Conservation (phyloP, 306 rosid genomes). For the Myrica gale region DNA sequence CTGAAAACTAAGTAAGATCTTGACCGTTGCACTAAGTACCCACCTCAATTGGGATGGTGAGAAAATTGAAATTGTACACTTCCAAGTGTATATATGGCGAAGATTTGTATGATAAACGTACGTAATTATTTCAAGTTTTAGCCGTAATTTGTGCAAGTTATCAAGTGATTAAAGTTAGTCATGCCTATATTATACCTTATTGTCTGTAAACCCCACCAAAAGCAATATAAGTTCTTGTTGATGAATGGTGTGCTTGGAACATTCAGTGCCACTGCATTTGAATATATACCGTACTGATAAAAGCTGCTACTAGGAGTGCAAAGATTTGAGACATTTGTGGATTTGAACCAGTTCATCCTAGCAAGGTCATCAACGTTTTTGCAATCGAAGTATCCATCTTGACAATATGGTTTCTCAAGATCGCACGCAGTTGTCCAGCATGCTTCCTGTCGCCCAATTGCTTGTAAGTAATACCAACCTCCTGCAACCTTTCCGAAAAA, state of each 20-base stretch:
- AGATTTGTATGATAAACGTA: too few relatives aligned
- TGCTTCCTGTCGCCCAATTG: conserved; percentile 53
- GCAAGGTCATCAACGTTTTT: conserved; percentile 26
- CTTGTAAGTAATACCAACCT: conserved; percentile 48
- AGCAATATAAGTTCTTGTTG: conserved; percentile 47
- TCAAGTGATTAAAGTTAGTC: too few relatives aligned
- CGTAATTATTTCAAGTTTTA: too few relatives aligned
- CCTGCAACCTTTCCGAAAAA: conserved; percentile 27
- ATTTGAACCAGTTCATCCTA: conserved; percentile 43
- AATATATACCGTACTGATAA: conserved; percentile 52
- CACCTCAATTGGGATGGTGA: too few relatives aligned
- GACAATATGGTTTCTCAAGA: conserved; percentile 33
- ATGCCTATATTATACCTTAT: conserved; percentile 27
- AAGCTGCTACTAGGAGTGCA: conserved; percentile 36
- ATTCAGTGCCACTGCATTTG: conserved; percentile 37
- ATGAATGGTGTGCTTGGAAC: conserved; percentile 45
- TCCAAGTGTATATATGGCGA: too few relatives aligned
- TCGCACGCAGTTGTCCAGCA: conserved; percentile 63
- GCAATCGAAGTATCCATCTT: conserved; percentile 44
- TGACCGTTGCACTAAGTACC: too few relatives aligned
- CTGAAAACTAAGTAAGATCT: too few relatives aligned
- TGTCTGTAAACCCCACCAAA: conserved; percentile 53
- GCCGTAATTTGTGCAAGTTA: too few relatives aligned
- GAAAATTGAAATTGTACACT: too few relatives aligned
- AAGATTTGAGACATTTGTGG: conserved; percentile 49